These are phyloP conservation scores for Heliamphora exappendiculata DNA, from an alignment of 148 eudicot species.

Conservation along the genomic window DNA sequence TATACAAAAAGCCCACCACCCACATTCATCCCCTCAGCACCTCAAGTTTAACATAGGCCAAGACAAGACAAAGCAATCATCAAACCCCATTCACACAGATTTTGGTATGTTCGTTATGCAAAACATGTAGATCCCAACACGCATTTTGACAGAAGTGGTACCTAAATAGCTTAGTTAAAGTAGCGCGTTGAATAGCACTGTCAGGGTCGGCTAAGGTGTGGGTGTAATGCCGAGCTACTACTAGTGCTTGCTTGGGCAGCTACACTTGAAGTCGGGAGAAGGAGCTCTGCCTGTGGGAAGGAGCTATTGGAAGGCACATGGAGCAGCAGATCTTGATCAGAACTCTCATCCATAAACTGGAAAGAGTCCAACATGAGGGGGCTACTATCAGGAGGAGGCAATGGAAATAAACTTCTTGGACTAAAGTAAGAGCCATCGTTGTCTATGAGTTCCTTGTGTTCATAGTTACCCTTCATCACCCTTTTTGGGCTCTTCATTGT, in stretches of 20 bases:
- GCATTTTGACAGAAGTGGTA: conserved; percentile 13
- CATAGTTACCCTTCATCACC: conserved; percentile 28
- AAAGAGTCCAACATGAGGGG: conserved; percentile 52
- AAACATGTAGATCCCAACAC: conserved; percentile 12
- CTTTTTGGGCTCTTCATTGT: conserved; percentile 52
- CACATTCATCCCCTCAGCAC: conserved; percentile 18
- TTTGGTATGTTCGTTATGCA: conserved; percentile 10
- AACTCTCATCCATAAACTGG: conserved; percentile 44
- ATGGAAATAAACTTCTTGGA: conserved; percentile 46
- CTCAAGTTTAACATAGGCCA: conserved; percentile 31
- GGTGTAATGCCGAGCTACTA: conserved; percentile 53
- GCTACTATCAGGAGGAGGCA: conserved; percentile 44
- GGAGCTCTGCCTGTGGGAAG: conserved; percentile 90
- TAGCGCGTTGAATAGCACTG: neutral
- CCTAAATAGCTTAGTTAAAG: neutral
- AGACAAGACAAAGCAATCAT: conserved; percentile 20
- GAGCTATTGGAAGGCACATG: conserved; percentile 74
- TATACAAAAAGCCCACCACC: conserved; percentile 42
- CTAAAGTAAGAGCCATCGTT: conserved; percentile 46
- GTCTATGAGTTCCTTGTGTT: conserved; percentile 39
- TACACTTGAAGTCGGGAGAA: conserved; percentile 46
- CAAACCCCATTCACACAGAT: conserved; percentile 16
- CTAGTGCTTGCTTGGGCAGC: conserved; percentile 54
- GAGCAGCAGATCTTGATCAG: conserved; percentile 76
- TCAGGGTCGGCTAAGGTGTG: conserved; percentile 38